A percentile compares a stretch with the other conserved stretches of the same genome.
These are phyloP conservation scores for Endoconidiophora polonica DNA, from an alignment of 2,329 filamentous ascomycete genomes.

Conservation along the genomic window DNA sequence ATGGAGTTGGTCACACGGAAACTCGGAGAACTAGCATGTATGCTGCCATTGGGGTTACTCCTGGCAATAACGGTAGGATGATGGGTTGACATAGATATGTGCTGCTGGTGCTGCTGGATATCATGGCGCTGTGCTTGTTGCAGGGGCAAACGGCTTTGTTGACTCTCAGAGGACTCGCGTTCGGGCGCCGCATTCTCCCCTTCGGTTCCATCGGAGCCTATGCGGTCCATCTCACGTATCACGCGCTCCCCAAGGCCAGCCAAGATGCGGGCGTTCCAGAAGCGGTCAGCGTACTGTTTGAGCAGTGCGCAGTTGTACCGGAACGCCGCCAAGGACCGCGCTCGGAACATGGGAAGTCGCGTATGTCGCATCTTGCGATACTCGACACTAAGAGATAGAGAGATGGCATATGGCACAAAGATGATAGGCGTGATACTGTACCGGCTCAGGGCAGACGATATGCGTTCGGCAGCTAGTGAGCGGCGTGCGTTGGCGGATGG, in stretches of 20 bases:
- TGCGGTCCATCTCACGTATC: constrained; percentile 37
- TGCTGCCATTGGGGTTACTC: too few species aligned
- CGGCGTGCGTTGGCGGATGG: constrained; percentile 38
- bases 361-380: constrained; percentile 49
- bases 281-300: constrained; percentile 36
- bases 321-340: constrained; percentile 37
- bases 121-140: background rate
- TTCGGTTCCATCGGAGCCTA: constrained; percentile 26
- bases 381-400: constrained; percentile 42
- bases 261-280: constrained; percentile 39
- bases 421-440: constrained; percentile 38
- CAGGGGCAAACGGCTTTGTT: background rate
- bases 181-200: constrained; percentile 15
- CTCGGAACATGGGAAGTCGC: constrained; percentile 39
- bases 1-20: background rate
- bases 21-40: too few species aligned
- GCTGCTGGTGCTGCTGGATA: background rate
- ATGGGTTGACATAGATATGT: background rate
- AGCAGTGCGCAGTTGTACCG: constrained; percentile 36
- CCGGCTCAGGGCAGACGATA: constrained; percentile 35
- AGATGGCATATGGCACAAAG: constrained; percentile 44
- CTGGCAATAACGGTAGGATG: background rate
- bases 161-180: constrained; percentile 18
- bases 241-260: constrained; percentile 38
- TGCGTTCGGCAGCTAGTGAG: constrained; percentile 40